Percentiles rank a stretch among this genome's conserved stretches.
These are phyloP conservation scores for Aspergillus proliferans DNA, from an alignment of 2,329 filamentous ascomycete species.

Conservation along the genomic window DNA sequence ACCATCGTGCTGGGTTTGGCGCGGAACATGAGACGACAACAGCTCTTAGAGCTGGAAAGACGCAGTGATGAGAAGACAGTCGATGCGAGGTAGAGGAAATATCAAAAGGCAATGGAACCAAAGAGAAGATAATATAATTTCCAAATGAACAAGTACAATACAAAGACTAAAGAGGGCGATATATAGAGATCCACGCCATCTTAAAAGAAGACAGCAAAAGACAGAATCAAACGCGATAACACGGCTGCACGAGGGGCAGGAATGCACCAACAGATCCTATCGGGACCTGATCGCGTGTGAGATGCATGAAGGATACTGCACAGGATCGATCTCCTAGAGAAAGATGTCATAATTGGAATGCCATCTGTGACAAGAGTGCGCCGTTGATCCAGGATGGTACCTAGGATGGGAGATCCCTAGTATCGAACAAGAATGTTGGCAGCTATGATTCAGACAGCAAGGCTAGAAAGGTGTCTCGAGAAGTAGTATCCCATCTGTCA, in stretches of 20 bases:
- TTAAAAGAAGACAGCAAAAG: conserved; percentile 8
- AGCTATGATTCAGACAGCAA: too few species aligned
- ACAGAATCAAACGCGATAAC: conserved; percentile 7
- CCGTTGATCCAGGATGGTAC: background rate
- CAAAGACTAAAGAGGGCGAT: background rate
- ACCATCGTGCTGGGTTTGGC: background rate
- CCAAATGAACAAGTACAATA: background rate
- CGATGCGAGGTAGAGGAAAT: too few species aligned
- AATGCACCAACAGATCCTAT: conserved; percentile 5
- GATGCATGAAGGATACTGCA: background rate
- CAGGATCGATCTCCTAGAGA: background rate
- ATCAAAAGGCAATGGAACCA: background rate
- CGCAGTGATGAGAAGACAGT: background rate
- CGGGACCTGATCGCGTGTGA: background rate
- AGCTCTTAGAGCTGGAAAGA: background rate
- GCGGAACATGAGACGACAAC: background rate
- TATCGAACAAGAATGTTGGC: too few species aligned
- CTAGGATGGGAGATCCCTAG: too few species aligned
- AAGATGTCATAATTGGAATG: conserved; percentile 1
- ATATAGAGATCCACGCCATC: conserved; percentile 1
- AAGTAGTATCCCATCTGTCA: background rate
- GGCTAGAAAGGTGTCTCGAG: background rate
- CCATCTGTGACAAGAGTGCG: background rate
- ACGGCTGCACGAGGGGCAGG: conserved; percentile 8
- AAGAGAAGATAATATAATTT: background rate